These are phyloP conservation scores for Xerocomellus intermedius DNA, from an alignment of 768 basidiomycete species.

Conservation along the genomic window DNA sequence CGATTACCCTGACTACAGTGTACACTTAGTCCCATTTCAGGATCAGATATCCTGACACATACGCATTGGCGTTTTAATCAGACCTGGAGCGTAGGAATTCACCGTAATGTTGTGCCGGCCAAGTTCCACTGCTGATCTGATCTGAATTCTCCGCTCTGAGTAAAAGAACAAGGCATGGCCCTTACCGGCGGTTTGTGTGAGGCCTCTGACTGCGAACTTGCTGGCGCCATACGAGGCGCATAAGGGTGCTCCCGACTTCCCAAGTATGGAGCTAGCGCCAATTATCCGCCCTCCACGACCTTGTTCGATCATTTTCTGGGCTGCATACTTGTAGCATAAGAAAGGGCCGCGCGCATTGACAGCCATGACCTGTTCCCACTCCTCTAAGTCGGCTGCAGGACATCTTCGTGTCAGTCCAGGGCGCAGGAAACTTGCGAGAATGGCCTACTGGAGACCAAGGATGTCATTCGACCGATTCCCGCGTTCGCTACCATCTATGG, in stretches of 20 bases:
- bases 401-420: background rate
- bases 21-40: too few relatives aligned
- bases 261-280: constrained; percentile 27
- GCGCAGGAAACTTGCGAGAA: background rate
- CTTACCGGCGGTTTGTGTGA: constrained; percentile 38
- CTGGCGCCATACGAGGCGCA: too few relatives aligned
- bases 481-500: constrained; percentile 17
- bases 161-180: too few relatives aligned
- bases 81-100: constrained; percentile 40
- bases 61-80: constrained; percentile 34
- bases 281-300: constrained; percentile 54
- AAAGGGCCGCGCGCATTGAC: constrained; percentile 57
- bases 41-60: constrained; percentile 11
- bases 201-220: constrained; percentile 39
- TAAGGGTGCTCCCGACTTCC: too few relatives aligned
- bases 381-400: background rate
- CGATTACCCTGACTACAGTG: too few relatives aligned
- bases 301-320: constrained; percentile 55
- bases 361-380: constrained; percentile 39
- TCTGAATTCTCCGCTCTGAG: too few relatives aligned
- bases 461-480: background rate
- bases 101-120: constrained; percentile 36
- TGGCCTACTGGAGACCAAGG: background rate
- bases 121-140: constrained; percentile 27
- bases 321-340: constrained; percentile 63